Conservation (phyloP, 768 basidiomycete species). For the Trametes elegans region DNA sequence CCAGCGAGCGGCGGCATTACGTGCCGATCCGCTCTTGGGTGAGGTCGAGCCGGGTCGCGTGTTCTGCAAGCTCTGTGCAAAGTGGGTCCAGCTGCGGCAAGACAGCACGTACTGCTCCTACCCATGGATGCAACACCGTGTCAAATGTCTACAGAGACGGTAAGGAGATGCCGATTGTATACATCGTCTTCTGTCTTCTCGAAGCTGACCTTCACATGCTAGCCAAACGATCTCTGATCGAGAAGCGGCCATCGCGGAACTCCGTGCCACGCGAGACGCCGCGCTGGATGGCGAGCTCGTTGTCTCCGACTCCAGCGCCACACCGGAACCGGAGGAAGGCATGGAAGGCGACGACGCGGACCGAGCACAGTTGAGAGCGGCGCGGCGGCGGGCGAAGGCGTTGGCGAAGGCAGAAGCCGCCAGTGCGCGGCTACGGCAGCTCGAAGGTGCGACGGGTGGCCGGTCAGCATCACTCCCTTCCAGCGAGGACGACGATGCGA, state of each 20-base stretch:
- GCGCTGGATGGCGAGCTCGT: conserved; percentile 27
- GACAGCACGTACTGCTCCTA: conserved; percentile 80
- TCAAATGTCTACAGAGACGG: conserved; percentile 72
- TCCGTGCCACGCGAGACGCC: conserved; percentile 35
- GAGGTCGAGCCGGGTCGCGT: conserved; percentile 66
- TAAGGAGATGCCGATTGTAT: conserved; percentile 36
- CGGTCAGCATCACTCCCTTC: conserved; percentile 15
- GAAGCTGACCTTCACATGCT: conserved; percentile 12
- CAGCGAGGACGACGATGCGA: conserved; percentile 26
- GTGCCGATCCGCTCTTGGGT: conserved; percentile 61
- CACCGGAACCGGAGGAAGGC: conserved; percentile 38
- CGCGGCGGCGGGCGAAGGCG: conserved; percentile 25
- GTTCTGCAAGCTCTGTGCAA: conserved; percentile 71
- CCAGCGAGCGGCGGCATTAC: conserved; percentile 69
- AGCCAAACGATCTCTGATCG: conserved; percentile 60
- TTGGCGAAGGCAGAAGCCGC: conserved; percentile 20
- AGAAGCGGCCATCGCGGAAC: conserved; percentile 49
- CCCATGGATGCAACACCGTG: conserved; percentile 78
- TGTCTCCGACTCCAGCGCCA: conserved; percentile 31
- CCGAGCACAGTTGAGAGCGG: conserved; percentile 7
- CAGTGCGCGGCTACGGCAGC: conserved; percentile 17
- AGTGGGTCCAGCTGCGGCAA: conserved; percentile 82
- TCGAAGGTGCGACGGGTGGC: conserved; percentile 11
- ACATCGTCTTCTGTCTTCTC: neutral
- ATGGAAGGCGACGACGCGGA: conserved; percentile 26